phyloP scores from a whole-genome alignment of 106 monocot species.

The Dendrobium huoshanense region DNA sequence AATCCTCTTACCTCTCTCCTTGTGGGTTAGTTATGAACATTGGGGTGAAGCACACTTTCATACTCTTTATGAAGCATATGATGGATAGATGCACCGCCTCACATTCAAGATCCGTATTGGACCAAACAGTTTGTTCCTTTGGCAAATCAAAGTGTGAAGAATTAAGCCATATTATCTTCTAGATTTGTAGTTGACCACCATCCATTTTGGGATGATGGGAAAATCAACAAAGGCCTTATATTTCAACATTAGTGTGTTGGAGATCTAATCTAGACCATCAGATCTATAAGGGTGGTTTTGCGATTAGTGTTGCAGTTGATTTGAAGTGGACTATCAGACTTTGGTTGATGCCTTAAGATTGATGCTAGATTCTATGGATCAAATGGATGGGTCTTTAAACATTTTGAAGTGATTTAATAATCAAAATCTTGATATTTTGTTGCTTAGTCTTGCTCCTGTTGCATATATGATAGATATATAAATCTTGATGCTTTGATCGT shows the following conservation, averaged over 20 bases:
- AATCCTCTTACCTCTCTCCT: background rate
- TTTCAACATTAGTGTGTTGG: background rate
- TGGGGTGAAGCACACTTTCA: background rate
- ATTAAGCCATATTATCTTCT: background rate
- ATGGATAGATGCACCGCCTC: background rate
- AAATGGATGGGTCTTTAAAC: background rate
- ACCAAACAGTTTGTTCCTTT: background rate
- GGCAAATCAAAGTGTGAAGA: background rate
- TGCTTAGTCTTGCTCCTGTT: no score
- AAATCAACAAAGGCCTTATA: background rate
- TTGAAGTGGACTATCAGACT: background rate
- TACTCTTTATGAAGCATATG: background rate
- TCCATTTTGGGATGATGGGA: background rate
- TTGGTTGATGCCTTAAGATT: background rate
- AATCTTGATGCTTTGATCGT: no score
- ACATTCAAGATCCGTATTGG: no score
- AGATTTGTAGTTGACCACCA: background rate
- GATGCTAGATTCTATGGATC: background rate
- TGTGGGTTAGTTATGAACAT: background rate
- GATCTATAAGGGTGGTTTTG: background rate
- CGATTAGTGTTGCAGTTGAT: background rate
- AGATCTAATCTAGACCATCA: background rate
- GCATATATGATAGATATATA: no score
- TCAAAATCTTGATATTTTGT: no score
- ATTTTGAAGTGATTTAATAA: background rate